These are phyloP conservation scores for Rhododendron molle DNA, from an alignment of 148 eudicot genomes.

Conservation along the genomic window DNA sequence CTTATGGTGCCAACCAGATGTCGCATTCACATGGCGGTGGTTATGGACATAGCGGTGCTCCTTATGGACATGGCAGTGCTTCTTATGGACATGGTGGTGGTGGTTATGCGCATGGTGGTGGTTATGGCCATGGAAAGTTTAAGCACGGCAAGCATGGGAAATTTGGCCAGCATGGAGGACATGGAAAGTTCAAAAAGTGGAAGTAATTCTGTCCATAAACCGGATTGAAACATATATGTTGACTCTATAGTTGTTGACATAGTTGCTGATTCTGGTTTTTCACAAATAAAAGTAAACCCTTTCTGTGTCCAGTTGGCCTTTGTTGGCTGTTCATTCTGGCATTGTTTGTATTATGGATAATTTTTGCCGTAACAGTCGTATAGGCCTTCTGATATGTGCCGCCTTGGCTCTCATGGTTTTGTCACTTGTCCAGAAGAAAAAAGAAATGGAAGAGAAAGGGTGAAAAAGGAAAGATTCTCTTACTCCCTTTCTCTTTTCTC, in stretches of 20 bases:
- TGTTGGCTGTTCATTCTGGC: background rate
- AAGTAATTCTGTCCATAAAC: constrained; percentile 27
- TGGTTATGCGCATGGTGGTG: constrained; percentile 9
- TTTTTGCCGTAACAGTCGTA: background rate
- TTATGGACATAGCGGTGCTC: constrained; percentile 5
- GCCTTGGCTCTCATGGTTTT: background rate
- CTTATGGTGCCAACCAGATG: constrained; percentile 45
- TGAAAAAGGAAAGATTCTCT: background rate
- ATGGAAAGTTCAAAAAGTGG: constrained; percentile 59
- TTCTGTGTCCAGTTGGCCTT: background rate
- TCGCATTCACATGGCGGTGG: constrained; percentile 5
- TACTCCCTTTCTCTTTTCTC: background rate
- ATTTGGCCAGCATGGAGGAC: constrained; percentile 10
- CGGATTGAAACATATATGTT: background rate
- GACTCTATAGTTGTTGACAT: background rate
- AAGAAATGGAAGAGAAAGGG: background rate
- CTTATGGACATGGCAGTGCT: background rate
- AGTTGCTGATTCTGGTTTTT: background rate
- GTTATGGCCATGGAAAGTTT: constrained; percentile 16
- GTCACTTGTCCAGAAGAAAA: background rate
- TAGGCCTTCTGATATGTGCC: background rate
- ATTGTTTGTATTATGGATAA: background rate
- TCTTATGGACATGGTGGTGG: background rate
- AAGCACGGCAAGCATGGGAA: constrained; percentile 16
- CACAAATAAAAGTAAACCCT: background rate